phyloP scores from a whole-genome alignment of 2,329 filamentous ascomycete species.

The Neonectria hederae region DNA sequence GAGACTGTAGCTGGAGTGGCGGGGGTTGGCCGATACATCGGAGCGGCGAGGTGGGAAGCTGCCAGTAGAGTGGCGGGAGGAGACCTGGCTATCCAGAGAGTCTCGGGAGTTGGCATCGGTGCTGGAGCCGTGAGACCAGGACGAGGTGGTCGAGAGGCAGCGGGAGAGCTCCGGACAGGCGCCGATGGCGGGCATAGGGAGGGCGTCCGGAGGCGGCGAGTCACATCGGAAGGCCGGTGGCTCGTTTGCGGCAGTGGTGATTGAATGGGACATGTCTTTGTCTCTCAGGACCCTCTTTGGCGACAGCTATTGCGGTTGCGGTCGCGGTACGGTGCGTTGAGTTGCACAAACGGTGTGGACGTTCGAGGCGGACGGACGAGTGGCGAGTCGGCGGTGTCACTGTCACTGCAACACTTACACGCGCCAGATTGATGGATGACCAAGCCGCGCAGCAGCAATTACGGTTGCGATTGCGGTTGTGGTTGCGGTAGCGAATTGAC shows the following conservation, averaged over 20 bases:
- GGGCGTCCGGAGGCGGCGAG: constrained; percentile 72
- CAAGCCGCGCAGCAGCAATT: neutral
- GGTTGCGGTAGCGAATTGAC: neutral
- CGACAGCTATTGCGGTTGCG: neutral
- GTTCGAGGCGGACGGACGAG: neutral
- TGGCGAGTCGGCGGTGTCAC: too few species aligned
- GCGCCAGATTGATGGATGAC: neutral
- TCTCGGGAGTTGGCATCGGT: constrained; percentile 61
- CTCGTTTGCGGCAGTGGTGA: constrained; percentile 49
- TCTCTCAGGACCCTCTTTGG: constrained; percentile 1
- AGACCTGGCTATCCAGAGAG: constrained; percentile 63
- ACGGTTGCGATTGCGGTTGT: neutral
- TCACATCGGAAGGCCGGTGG: constrained; percentile 54
- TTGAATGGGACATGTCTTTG: constrained; percentile 22
- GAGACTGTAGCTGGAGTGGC: constrained; percentile 59
- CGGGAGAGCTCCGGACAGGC: constrained; percentile 68
- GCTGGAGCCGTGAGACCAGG: constrained; percentile 65
- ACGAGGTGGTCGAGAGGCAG: constrained; percentile 70
- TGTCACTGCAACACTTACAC: neutral
- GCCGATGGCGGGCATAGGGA: constrained; percentile 70
- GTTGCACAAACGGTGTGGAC: neutral
- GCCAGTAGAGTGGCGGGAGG: constrained; percentile 71
- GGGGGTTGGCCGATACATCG: constrained; percentile 51
- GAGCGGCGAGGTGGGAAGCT: constrained; percentile 61
- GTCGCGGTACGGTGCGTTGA: neutral